Evolutionary conservation across 1,284 basidiomycete species (phyloP).

Genomic region (Polyporus tsugae): DNA sequence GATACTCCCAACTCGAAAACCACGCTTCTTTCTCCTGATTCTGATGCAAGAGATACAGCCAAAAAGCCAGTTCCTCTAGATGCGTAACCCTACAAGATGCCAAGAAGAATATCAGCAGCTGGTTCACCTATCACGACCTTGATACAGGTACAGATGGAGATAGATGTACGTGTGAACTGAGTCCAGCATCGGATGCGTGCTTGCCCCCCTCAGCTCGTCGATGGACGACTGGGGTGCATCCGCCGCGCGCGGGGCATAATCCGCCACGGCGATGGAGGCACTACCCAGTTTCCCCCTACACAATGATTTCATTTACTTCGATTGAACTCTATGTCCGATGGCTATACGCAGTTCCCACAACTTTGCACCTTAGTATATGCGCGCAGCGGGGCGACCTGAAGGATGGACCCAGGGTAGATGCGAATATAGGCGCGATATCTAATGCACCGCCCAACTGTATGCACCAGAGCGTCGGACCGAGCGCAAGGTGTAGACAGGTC

Average conservation of each 20-base stretch:
- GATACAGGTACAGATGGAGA: not conserved
- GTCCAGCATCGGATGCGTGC: not conserved
- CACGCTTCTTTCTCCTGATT: slow-evolving; percentile 70
- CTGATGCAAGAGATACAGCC: slow-evolving; percentile 80
- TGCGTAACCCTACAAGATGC: slow-evolving; percentile 68
- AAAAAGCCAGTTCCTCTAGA: slow-evolving; percentile 83
- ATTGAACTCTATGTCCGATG: not conserved
- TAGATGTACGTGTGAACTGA: not conserved
- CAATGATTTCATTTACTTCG: not conserved
- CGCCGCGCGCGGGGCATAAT: not conserved
- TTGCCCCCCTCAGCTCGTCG: not conserved
- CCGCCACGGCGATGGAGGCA: not conserved
- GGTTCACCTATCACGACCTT: not conserved
- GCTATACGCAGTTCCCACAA: not conserved
- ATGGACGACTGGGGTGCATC: not conserved
- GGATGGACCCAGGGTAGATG: not conserved
- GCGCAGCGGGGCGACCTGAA: not conserved
- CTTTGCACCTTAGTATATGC: not conserved
- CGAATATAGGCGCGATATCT: not conserved
- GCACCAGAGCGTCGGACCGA: not conserved
- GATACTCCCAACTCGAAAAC: slow-evolving; percentile 59
- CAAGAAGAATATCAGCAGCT: not conserved
- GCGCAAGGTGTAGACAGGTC: not conserved
- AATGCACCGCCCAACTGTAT: not conserved
- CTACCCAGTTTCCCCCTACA: not conserved